Base-by-base conservation (phyloP, 371 early-diverging fungal genomes). In the Actinomucor elegans region DNA sequence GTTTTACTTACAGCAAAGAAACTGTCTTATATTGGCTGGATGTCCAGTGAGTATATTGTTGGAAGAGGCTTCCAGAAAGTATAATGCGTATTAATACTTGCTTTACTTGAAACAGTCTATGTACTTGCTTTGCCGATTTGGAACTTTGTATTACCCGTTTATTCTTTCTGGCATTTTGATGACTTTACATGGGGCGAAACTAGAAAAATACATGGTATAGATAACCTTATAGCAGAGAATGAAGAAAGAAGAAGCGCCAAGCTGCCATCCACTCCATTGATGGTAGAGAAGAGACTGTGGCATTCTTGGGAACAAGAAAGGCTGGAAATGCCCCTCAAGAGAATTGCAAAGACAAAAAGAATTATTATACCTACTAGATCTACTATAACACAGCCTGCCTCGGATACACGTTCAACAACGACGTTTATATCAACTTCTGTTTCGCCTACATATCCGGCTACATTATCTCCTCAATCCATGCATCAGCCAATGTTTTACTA, bases 101-200 rank as follows among this genome's bases (percentile, higher is more conserved):
- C 9, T n/a, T 29, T n/a, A 14, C n/a, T n/a, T n/a, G n/a, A n/a
- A n/a, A 34, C 91, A 37, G 75, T 95, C 24, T 97, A 96, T 60
- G 72, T 97, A 17, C 40, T 88, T 46, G 94, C 95, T 8, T 73
- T 95, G 28, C 99, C 99, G 1, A 82, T 99, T 20, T 98, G 96
- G 95, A 93, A 96, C 62, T 89, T 97, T 59, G 78, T 94, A 42
- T 75, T 99, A 26, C 99, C 99, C 0, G 72, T 93, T 2, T 99
- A 99, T 72, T 88, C 97, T 1, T 96, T 90, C 75, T 99, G 99
- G 99, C 95, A 97, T 70, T 96, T 99, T 75, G 99, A 99, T 71
- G 98, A 99, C 72, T 98, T 99, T 61, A 89, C 92, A 2, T 99
- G 99, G 97, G 96, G 97, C 41, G 91, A 94, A 64, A 96, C 96